Base-by-base conservation (phyloP, 805 yeast genomes). In the Lipomyces sp. region DNA sequence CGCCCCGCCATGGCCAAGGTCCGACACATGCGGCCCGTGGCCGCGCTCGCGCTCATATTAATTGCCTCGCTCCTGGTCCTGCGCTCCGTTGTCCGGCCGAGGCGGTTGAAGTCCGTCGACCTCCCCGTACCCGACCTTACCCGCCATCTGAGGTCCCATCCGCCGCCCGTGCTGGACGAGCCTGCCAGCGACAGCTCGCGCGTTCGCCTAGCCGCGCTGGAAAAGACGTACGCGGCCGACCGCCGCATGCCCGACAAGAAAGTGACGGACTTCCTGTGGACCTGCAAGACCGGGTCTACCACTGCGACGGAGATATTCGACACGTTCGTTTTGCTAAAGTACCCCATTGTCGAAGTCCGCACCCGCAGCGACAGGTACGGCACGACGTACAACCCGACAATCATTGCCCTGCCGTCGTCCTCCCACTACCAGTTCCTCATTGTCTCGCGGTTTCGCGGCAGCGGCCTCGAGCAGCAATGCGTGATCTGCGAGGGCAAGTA, bases 401-500 rank as follows among this genome's bases (percentile, higher is more conserved):
- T 54, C 37, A 39, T 54, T 19, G 55, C 58, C 8, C 45, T 54
- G 6, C 58, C 58, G 16, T 46, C 58, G 16, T 37, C 58, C 28
- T 52, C 58, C 11, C 58, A 54, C 38, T 54, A 47, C 29, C 57
- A 51, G 8, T 54, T 54, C 38, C 48, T 54, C 26, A 50, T 54
- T 1, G 58, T 54, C 36, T 21, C 52, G 10, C 55, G 58, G n/a
- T 52, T 54, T 28, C 53, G 57, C n/a, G 53, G 57, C 21, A 49
- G 33, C 11, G 57, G 57, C 1, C 31, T 38, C 24, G 26, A 39
- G 14, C 58, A 54, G 22, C 14, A 24, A n/a, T 43, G 53, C 2
- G 23, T 54, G 14, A 52, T 54, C 22, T 54, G 58, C 40, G 58
- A 54, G 24, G 58, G 45, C 29, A 45, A 53, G 32, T 54, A 54